Percentiles rank a stretch among this genome's conserved stretches.
phyloP scores from a whole-genome alignment of 2,329 filamentous ascomycete species.

The Fusarium poae region DNA sequence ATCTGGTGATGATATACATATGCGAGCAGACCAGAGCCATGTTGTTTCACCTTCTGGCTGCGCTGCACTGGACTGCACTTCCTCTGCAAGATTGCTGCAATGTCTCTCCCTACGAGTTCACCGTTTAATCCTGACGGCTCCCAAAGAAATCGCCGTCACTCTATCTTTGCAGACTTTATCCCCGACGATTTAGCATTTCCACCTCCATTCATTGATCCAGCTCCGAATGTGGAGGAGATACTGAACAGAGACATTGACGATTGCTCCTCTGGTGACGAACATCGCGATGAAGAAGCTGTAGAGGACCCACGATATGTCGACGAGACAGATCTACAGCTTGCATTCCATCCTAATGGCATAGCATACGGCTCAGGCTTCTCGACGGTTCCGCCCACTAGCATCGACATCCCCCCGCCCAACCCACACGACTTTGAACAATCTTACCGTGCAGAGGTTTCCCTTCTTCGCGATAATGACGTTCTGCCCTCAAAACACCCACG shows the following conservation, averaged over 20 bases:
- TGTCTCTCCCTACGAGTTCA: slow-evolving; percentile 29
- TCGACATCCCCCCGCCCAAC: slow-evolving; percentile 39
- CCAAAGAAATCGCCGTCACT: slow-evolving; percentile 32
- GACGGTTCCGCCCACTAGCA: slow-evolving; percentile 29
- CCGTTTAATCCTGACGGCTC: slow-evolving; percentile 18
- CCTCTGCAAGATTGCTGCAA: background rate
- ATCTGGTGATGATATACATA: slow-evolving; percentile 6
- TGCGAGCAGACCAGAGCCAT: background rate
- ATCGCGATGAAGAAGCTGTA: slow-evolving; percentile 25
- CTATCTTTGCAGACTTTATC: slow-evolving; percentile 42
- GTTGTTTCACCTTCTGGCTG: background rate
- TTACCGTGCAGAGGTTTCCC: slow-evolving; percentile 29
- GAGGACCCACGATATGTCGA: slow-evolving; percentile 20
- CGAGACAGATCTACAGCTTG: slow-evolving; percentile 26
- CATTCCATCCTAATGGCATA: slow-evolving; percentile 42
- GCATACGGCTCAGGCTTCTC: slow-evolving; percentile 40
- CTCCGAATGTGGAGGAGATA: slow-evolving; percentile 39
- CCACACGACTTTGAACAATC: slow-evolving; percentile 43
- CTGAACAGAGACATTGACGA: slow-evolving; percentile 40
- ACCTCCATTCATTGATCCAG: slow-evolving; percentile 25
- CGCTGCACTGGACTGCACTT: background rate
- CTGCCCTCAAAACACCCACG: slow-evolving; percentile 19
- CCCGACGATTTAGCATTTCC: slow-evolving; percentile 31
- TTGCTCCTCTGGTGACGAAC: slow-evolving; percentile 40
- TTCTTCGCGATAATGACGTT: slow-evolving; percentile 43